Conservation (phyloP, 352 stramenopile genomes). For the Phytophthora constricta region DNA sequence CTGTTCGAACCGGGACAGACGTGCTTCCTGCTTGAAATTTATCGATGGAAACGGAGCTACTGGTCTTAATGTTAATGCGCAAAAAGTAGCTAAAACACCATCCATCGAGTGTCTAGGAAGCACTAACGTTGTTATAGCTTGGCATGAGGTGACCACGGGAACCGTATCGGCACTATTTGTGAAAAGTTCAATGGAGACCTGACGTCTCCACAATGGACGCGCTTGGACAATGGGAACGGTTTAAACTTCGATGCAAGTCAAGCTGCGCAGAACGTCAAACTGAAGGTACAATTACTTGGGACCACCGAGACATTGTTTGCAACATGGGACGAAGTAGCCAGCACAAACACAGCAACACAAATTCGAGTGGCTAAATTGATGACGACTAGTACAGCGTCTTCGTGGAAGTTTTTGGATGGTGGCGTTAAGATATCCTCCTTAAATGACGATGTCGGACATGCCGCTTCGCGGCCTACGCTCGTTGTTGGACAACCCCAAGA, state of each 20-base stretch:
- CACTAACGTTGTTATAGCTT: slow-evolving; percentile 51
- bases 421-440: slow-evolving; percentile 39
- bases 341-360: slow-evolving; percentile 34
- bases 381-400: neutral
- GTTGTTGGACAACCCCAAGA: slow-evolving; percentile 10
- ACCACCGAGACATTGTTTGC: slow-evolving; percentile 43
- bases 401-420: slow-evolving; percentile 57
- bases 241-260: slow-evolving; percentile 58
- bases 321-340: slow-evolving; percentile 60
- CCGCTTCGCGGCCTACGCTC: slow-evolving; percentile 39
- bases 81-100: slow-evolving; percentile 33
- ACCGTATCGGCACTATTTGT: slow-evolving; percentile 32
- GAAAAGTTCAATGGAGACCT: slow-evolving; percentile 57
- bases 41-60: slow-evolving; percentile 53
- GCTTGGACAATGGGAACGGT: slow-evolving; percentile 37
- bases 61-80: slow-evolving; percentile 50
- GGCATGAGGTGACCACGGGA: slow-evolving; percentile 47
- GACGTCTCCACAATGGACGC: slow-evolving; percentile 40
- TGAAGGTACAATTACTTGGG: slow-evolving; percentile 31
- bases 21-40: slow-evolving; percentile 50
- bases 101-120: slow-evolving; percentile 50
- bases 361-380: slow-evolving; percentile 49
- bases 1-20: slow-evolving; percentile 50
- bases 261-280: slow-evolving; percentile 49
- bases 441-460: slow-evolving; percentile 46